Base-by-base conservation (phyloP, 371 early-diverging fungal genomes). In the Dipsacomyces acuminosporus region DNA sequence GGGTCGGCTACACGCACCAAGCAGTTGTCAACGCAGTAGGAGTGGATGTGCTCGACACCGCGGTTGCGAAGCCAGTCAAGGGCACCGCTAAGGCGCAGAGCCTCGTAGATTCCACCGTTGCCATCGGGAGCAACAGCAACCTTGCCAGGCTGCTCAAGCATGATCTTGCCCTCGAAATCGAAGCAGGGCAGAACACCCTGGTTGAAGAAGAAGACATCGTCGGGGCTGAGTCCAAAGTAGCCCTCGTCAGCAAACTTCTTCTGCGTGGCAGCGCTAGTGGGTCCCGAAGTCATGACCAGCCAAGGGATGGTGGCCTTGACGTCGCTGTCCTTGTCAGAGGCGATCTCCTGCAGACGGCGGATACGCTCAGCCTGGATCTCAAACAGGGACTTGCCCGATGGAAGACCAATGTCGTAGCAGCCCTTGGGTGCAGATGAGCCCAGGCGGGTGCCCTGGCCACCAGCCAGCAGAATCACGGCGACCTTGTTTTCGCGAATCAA, bases 261-360 rank as follows among this genome's bases (percentile, higher is more conserved):
- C 42, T 79, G 80, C 30, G 94, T 95, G 21, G 88, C 85, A 3
- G 51, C 77, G 54, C 86, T 81, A 17, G 96, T 95, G 19, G 96
- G 93, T 11, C 90, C 94, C 20, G 92, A 91, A 44, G 91, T 91
- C 96, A 95, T 95, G 65, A 95, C 87, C 63, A 90, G 91, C 93
- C 93, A 94, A 45, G 92, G 94, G 52, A 94, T 87, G 41, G 85
- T 76, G 26, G 82, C 76, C 18, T 72, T 55, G 9, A 51, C 55
- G 35, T 48, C 22, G 35, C 34, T 46, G 25, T 46, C 56, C 23
- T 53, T 61, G n/a, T 53, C 65, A 14, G 87, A 20, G 24, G 81
- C 91, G 19, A 96, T 60, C 44, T 80, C 71, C 75, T 95, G 91
- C 42, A 96, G 74, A 46, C 87, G 81, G 33, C 79, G 66, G 65